phyloP scores from a whole-genome alignment of 139 green algal genomes.

The Volvox africanus region DNA sequence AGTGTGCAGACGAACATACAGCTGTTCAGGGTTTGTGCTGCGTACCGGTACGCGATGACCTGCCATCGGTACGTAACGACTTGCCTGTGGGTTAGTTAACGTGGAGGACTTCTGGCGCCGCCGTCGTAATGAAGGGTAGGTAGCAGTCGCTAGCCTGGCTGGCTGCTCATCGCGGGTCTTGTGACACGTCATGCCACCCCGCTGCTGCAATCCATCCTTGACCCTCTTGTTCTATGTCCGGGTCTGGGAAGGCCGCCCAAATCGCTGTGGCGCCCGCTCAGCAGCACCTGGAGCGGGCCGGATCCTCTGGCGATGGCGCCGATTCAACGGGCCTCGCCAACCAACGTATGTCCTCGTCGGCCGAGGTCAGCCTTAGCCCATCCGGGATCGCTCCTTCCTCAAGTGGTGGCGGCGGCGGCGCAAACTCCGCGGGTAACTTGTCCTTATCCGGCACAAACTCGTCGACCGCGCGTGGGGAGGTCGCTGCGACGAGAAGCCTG shows the following conservation, averaged over 20 bases:
- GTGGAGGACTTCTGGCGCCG: background rate
- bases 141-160: no score
- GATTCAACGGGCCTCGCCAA: no score
- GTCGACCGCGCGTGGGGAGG: background rate
- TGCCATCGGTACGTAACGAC: background rate
- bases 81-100: background rate
- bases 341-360: background rate
- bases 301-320: background rate
- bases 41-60: background rate
- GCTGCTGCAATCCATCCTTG: background rate
- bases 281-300: conserved; percentile 9
- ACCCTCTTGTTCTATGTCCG: background rate
- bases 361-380: background rate
- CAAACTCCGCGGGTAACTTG: background rate
- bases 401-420: background rate
- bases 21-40: background rate
- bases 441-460: background rate
- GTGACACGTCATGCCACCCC: background rate
- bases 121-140: background rate
- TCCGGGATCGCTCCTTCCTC: background rate
- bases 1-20: background rate
- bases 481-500: background rate
- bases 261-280: background rate
- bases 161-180: background rate
- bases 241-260: background rate